Conservation (phyloP, 2,329 filamentous ascomycete genomes). For the Aureobasidium musti region DNA sequence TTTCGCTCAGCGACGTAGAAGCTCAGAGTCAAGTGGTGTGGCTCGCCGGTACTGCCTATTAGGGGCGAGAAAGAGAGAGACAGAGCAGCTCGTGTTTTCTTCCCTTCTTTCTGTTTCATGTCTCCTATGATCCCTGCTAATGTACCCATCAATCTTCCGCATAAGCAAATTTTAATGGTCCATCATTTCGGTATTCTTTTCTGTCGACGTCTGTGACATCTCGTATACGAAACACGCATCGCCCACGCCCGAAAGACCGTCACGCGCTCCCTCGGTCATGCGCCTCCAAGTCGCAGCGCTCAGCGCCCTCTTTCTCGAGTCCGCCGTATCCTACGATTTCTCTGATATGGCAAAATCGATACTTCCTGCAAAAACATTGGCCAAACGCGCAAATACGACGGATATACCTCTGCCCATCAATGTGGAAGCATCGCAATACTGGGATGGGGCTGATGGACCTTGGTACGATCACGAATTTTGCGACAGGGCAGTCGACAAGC, state of each 20-base stretch:
- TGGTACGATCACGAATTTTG: slow-evolving; percentile 31
- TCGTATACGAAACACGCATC: background rate
- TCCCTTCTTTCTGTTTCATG: slow-evolving; percentile 17
- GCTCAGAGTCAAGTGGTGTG: slow-evolving; percentile 26
- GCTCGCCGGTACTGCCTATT: slow-evolving; percentile 13
- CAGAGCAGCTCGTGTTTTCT: slow-evolving; percentile 22
- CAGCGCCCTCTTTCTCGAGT: slow-evolving; percentile 21
- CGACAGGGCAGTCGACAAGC: background rate
- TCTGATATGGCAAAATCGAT: background rate
- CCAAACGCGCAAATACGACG: slow-evolving; percentile 29
- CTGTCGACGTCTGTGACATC: slow-evolving; percentile 14
- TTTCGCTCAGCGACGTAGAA: slow-evolving; percentile 19
- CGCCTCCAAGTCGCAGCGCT: slow-evolving; percentile 18
- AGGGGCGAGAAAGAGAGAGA: slow-evolving; percentile 4
- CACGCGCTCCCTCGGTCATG: slow-evolving; percentile 20
- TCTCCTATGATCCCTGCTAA: background rate
- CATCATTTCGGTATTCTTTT: background rate
- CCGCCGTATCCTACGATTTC: slow-evolving; percentile 8
- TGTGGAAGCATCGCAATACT: slow-evolving; percentile 43
- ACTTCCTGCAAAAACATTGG: slow-evolving; percentile 7
- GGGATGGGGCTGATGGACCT: slow-evolving; percentile 41
- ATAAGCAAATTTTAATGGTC: slow-evolving; percentile 14
- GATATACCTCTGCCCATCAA: slow-evolving; percentile 39
- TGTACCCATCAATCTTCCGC: background rate
- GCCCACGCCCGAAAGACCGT: background rate